phyloP scores from a whole-genome alignment of 192 early-diverging fungal species.

The Mortierella alpina region DNA sequence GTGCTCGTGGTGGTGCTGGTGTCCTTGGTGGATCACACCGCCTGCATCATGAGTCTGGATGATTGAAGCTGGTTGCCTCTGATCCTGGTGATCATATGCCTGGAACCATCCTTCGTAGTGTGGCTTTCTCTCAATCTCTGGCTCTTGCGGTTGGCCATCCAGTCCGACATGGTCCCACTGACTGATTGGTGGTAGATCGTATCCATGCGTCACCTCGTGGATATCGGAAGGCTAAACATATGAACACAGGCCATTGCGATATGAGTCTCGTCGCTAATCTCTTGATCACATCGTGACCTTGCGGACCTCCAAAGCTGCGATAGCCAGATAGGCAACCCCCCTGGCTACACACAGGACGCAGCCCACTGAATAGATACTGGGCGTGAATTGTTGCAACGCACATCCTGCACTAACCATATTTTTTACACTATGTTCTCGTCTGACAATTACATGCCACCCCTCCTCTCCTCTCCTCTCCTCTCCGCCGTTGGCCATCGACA shows the following conservation, averaged over 20 bases:
- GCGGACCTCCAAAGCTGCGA: not conserved
- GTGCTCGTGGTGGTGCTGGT: slow-evolving; percentile 21
- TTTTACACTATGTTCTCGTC: too few relatives aligned
- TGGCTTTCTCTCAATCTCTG: slow-evolving; percentile 54
- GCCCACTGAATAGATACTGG: too few relatives aligned
- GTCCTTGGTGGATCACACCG: slow-evolving; percentile 6
- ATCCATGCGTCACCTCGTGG: slow-evolving; percentile 40
- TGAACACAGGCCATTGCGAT: not conserved
- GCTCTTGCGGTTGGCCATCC: slow-evolving; percentile 62
- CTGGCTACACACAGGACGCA: too few relatives aligned
- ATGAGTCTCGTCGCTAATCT: not conserved
- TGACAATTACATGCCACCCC: too few relatives aligned
- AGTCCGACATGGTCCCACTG: slow-evolving; percentile 68
- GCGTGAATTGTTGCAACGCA: too few relatives aligned
- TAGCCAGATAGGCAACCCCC: not conserved
- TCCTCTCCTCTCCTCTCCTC: too few relatives aligned
- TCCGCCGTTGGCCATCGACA: too few relatives aligned
- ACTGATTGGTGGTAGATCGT: slow-evolving; percentile 47
- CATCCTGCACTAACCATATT: too few relatives aligned
- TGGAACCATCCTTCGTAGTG: slow-evolving; percentile 65
- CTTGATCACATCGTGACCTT: not conserved
- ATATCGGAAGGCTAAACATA: slow-evolving; percentile 33
- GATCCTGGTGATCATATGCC: slow-evolving; percentile 53
- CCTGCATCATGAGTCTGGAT: not conserved
- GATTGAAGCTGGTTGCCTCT: slow-evolving; percentile 23